Conservation (phyloP, 2,329 filamentous ascomycete genomes). For the Stachybotrys echinatus region DNA sequence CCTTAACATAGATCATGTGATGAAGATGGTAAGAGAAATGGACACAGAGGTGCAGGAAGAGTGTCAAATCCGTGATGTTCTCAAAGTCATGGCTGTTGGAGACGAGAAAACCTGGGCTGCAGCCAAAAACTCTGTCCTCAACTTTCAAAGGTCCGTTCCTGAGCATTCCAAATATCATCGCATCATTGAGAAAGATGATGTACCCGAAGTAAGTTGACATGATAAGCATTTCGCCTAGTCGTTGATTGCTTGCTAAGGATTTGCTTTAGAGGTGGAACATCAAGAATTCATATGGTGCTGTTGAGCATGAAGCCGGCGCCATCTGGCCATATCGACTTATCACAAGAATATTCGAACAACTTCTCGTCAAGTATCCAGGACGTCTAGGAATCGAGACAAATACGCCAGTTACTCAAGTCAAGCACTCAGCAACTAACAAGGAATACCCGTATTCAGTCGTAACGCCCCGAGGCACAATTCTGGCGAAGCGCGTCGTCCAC, state of each 20-base stretch:
- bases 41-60: slow-evolving; percentile 8
- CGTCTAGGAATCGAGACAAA: slow-evolving; percentile 29
- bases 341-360: slow-evolving; percentile 29
- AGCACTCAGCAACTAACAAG: slow-evolving; percentile 7
- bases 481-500: slow-evolving; percentile 44
- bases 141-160: slow-evolving; percentile 10
- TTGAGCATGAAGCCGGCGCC: slow-evolving; percentile 36
- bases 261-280: slow-evolving; percentile 13
- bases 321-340: slow-evolving; percentile 45
- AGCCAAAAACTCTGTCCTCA: slow-evolving; percentile 10
- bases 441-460: slow-evolving; percentile 30
- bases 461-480: slow-evolving; percentile 39
- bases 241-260: slow-evolving; percentile 1
- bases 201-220: slow-evolving; percentile 11
- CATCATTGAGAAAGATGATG: slow-evolving; percentile 11
- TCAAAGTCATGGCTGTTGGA: slow-evolving; percentile 13
- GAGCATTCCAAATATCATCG: slow-evolving; percentile 10
- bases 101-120: slow-evolving; percentile 11
- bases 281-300: slow-evolving; percentile 22
- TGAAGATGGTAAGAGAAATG: slow-evolving; percentile 11
- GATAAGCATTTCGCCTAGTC: neutral
- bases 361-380: slow-evolving; percentile 23
- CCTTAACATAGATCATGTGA: slow-evolving; percentile 23
- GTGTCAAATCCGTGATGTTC: slow-evolving; percentile 12
- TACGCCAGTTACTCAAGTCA: slow-evolving; percentile 22